Conservation (phyloP, 139 green algal genomes). For the Bryopsis sp. region DNA sequence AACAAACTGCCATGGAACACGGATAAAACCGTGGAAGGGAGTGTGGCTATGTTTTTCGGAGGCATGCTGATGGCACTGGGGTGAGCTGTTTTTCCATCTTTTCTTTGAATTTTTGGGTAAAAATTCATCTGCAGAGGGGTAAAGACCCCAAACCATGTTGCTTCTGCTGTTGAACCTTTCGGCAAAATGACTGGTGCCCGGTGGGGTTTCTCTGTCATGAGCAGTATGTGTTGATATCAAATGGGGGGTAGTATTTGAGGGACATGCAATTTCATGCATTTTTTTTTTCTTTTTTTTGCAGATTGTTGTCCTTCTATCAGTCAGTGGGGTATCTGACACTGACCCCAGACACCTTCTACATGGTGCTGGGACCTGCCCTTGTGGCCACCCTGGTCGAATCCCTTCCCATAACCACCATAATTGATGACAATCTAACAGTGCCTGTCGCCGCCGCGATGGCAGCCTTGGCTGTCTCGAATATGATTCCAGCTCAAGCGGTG, state of each 20-base stretch:
- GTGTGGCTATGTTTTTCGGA: constrained; percentile 69
- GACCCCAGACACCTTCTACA: background rate
- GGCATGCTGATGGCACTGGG: constrained; percentile 40
- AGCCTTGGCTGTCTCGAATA: no score
- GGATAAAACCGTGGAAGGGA: constrained; percentile 80
- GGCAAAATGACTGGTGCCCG: background rate
- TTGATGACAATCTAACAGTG: constrained; percentile 93
- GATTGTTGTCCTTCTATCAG: constrained; percentile 6
- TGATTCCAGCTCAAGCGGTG: no score
- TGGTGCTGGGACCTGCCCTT: background rate
- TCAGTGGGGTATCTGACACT: background rate
- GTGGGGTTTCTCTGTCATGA: background rate
- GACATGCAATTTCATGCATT: background rate
- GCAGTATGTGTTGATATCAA: background rate
- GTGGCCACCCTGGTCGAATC: constrained; percentile 11
- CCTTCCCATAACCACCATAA: background rate
- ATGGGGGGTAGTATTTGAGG: background rate
- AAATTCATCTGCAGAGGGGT: no score
- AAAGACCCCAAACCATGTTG: background rate
- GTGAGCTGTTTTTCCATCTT: constrained; percentile 17
- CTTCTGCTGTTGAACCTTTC: background rate
- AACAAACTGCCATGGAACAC: constrained; percentile 75
- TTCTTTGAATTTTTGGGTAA: background rate
- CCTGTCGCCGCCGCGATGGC: constrained; percentile 53
- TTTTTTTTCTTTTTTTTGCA: background rate